phyloP scores from a whole-genome alignment of 1,139 yeast genomes.

The Hemisphaericaspora lyxosophila region DNA sequence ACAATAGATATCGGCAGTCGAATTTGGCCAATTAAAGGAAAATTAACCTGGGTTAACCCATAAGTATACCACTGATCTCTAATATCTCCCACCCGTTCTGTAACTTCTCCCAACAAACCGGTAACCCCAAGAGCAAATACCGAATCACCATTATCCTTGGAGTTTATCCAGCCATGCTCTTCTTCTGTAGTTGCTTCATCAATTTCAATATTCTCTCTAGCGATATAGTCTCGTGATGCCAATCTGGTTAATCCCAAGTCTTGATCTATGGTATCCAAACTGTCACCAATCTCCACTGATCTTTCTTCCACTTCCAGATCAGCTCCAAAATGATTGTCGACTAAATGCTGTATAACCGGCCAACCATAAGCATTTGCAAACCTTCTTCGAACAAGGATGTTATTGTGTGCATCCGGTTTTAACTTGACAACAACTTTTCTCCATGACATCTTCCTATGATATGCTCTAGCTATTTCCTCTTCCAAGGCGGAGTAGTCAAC shows the following conservation, averaged over 20 bases:
- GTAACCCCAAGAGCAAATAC: slow-evolving; percentile 70
- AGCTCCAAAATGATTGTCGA: slow-evolving; percentile 32
- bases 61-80: slow-evolving; percentile 39
- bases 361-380: slow-evolving; percentile 96
- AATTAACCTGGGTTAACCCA: slow-evolving; percentile 14
- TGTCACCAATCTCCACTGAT: slow-evolving; percentile 15
- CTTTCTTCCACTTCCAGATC: slow-evolving; percentile 13
- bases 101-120: slow-evolving; percentile 62
- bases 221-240: slow-evolving; percentile 36
- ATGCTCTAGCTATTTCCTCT: slow-evolving; percentile 82
- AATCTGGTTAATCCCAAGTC: slow-evolving; percentile 31
- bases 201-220: slow-evolving; percentile 34
- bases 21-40: slow-evolving; percentile 16
- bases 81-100: slow-evolving; percentile 47
- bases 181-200: slow-evolving; percentile 22
- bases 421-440: slow-evolving; percentile 84
- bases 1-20: slow-evolving; percentile 9
- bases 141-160: slow-evolving; percentile 47
- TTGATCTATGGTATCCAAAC: slow-evolving; percentile 20
- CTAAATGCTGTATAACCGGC: slow-evolving; percentile 86
- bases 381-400: slow-evolving; percentile 82
- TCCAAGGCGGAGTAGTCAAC: slow-evolving; percentile 26
- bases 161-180: slow-evolving; percentile 50
- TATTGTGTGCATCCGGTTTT: slow-evolving; percentile 94
- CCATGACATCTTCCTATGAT: slow-evolving; percentile 88